Evolutionary conservation across 1,284 basidiomycete genomes (phyloP).

Genomic region (Cystobasidium pallidum): DNA sequence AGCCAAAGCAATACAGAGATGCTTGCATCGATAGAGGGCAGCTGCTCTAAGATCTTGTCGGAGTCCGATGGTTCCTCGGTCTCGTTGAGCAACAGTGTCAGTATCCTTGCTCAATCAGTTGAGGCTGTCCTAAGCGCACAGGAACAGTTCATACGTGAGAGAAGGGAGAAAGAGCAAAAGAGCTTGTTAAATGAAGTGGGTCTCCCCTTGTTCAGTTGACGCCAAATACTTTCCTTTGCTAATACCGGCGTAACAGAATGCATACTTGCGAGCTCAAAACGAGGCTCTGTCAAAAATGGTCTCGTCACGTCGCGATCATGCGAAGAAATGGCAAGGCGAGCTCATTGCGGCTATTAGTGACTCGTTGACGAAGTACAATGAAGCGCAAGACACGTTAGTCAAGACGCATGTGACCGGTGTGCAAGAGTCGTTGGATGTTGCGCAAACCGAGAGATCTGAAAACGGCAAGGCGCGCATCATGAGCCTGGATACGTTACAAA

Average conservation of each 20-base stretch:
- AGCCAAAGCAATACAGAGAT: constrained; percentile 8
- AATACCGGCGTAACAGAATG: constrained; percentile 42
- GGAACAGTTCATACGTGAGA: background rate
- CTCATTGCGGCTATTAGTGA: constrained; percentile 22
- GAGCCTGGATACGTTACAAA: constrained; percentile 19
- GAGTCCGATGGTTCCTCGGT: constrained; percentile 21
- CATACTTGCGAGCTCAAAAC: constrained; percentile 35
- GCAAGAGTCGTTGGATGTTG: constrained; percentile 16
- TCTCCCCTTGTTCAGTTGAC: background rate
- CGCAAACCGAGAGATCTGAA: constrained; percentile 11
- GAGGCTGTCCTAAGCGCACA: constrained; percentile 18
- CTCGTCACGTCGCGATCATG: constrained; percentile 8
- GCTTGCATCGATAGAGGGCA: background rate
- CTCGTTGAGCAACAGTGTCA: constrained; percentile 20
- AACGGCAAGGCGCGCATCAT: constrained; percentile 11
- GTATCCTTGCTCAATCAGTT: constrained; percentile 19
- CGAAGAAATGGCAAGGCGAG: constrained; percentile 39
- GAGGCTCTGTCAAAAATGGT: constrained; percentile 24
- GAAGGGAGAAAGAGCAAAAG: constrained; percentile 39
- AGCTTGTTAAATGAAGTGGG: constrained; percentile 47
- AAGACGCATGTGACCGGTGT: constrained; percentile 15
- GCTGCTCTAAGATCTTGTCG: constrained; percentile 19
- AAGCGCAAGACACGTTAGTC: constrained; percentile 30
- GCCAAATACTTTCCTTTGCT: background rate
- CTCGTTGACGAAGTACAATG: constrained; percentile 24